phyloP scores from a whole-genome alignment of 371 early-diverging fungal species.

The Smittium culicis region DNA sequence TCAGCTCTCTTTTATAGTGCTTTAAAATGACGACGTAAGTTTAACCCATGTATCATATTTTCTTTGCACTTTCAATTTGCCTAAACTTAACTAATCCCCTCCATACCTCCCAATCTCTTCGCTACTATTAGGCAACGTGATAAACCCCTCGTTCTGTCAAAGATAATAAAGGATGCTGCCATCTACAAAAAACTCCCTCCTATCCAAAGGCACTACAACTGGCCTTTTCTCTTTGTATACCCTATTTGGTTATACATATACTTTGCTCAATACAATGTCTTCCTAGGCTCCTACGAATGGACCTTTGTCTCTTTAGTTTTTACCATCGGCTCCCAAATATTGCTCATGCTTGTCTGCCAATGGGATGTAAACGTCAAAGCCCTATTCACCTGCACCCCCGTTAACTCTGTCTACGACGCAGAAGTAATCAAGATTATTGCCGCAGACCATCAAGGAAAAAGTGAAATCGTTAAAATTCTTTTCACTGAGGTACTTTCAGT shows the following conservation, averaged over 20 bases:
- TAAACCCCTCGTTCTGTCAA: conserved; percentile 49
- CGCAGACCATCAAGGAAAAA: conserved; percentile 61
- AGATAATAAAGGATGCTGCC: conserved; percentile 57
- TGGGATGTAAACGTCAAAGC: conserved; percentile 86
- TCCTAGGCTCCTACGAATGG: conserved; percentile 72
- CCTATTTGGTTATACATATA: conserved; percentile 61
- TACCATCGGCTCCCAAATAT: conserved; percentile 53
- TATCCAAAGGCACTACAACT: conserved; percentile 62
- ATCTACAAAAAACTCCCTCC: conserved; percentile 55
- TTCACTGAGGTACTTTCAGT: conserved; percentile 11
- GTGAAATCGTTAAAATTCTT: conserved; percentile 42
- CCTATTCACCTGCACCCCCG: conserved; percentile 62
- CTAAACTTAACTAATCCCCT: neutral
- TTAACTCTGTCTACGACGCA: conserved; percentile 49
- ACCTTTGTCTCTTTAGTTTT: conserved; percentile 66
- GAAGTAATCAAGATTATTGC: conserved; percentile 64
- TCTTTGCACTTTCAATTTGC: too few species aligned
- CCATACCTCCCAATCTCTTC: neutral
- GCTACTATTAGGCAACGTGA: neutral
- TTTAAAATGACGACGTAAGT: neutral
- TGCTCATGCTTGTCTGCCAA: conserved; percentile 76
- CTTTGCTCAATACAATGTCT: conserved; percentile 53
- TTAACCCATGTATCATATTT: too few species aligned
- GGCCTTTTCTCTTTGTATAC: conserved; percentile 70
- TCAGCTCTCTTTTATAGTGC: too few species aligned